These are phyloP conservation scores for Globisporangium apiculatum DNA, from an alignment of 352 stramenopile species.

Conservation along the genomic window DNA sequence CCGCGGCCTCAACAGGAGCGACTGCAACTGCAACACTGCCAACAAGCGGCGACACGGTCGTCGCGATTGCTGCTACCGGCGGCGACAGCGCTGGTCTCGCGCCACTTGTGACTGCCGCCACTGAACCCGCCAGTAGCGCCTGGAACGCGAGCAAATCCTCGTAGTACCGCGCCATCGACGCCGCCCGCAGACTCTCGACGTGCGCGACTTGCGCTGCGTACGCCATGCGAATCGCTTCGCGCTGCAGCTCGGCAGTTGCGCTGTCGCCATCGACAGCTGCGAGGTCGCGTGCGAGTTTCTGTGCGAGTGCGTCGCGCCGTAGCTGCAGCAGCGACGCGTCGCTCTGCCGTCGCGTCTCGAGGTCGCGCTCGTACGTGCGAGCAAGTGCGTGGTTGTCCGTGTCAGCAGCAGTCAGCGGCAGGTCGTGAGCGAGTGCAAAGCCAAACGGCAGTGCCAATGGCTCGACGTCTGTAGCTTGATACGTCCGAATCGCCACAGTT, in stretches of 20 bases:
- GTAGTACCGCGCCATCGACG: constrained; percentile 52
- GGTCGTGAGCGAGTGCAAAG: background rate
- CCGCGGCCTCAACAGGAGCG: background rate
- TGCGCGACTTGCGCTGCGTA: constrained; percentile 45
- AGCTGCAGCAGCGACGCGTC: constrained; percentile 44
- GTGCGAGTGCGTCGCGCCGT: constrained; percentile 32
- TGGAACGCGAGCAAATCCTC: constrained; percentile 54
- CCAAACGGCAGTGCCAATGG: too few species aligned
- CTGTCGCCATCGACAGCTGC: constrained; percentile 14
- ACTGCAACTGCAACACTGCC: background rate
- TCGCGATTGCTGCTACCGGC: background rate
- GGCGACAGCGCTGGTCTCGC: background rate
- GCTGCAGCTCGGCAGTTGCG: constrained; percentile 14
- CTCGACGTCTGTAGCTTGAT: too few species aligned
- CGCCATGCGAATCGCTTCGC: constrained; percentile 29
- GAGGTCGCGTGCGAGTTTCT: constrained; percentile 28
- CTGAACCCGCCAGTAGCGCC: constrained; percentile 15
- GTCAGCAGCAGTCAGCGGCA: too few species aligned
- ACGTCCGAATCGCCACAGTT: too few species aligned
- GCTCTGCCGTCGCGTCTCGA: constrained; percentile 42
- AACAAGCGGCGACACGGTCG: too few species aligned
- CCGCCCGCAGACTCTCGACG: constrained; percentile 44
- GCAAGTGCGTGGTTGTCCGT: constrained; percentile 7
- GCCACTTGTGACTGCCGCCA: background rate
- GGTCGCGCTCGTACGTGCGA: constrained; percentile 27